Conservation (phyloP, 257 asterid genomes). For the Scutellaria barbata region DNA sequence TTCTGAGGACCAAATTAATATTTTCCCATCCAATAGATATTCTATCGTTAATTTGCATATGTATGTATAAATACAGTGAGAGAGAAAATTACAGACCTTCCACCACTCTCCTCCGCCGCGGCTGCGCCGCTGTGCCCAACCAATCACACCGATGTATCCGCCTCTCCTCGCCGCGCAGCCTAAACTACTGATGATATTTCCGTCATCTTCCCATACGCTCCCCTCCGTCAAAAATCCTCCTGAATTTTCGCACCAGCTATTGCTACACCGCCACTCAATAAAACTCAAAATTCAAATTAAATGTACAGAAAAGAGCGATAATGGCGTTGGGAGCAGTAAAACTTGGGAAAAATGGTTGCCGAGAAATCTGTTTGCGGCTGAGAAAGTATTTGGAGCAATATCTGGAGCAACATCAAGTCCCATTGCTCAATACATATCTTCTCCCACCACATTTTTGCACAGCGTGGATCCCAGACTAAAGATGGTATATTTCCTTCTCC, state of each 20-base stretch:
- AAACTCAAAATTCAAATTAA: constrained; percentile 42
- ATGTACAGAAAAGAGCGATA: constrained; percentile 45
- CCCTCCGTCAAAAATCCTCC: constrained; percentile 32
- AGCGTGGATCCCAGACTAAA: constrained; percentile 88
- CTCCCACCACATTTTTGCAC: constrained; percentile 95
- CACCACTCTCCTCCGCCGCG: constrained; percentile 12
- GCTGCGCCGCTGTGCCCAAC: constrained; percentile 10
- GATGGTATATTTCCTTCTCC: constrained; percentile 54
- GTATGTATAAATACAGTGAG: too few species aligned
- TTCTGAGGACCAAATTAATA: too few species aligned
- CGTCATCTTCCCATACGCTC: constrained; percentile 27
- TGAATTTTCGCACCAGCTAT: constrained; percentile 29
- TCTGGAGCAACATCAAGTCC: constrained; percentile 96
- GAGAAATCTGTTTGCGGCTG: constrained; percentile 68
- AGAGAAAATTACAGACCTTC: background rate
- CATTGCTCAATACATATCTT: constrained; percentile 93
- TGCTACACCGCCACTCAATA: constrained; percentile 31
- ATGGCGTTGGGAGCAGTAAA: constrained; percentile 41
- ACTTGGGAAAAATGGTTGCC: constrained; percentile 93
- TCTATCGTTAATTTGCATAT: too few species aligned
- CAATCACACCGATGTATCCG: constrained; percentile 52
- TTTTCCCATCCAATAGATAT: too few species aligned
- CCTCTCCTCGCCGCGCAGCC: constrained; percentile 48
- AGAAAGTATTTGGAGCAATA: constrained; percentile 80
- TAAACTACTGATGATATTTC: constrained; percentile 26